Evolutionary conservation across 2,329 filamentous ascomycete species (phyloP).

Genomic region (Trichophyton benhamiae): DNA sequence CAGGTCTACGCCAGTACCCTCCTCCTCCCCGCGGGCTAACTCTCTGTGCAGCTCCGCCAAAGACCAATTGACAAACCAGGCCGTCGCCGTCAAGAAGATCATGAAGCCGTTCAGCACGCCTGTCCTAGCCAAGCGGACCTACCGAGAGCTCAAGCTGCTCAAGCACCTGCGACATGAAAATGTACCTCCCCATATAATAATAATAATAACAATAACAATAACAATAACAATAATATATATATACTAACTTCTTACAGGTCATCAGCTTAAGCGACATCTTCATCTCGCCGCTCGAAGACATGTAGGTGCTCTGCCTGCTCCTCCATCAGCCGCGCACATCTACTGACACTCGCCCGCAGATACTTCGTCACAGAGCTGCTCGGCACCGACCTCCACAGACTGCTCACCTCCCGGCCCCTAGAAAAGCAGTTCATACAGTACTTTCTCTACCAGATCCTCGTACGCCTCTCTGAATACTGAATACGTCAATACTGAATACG

Average conservation of each 20-base stretch:
- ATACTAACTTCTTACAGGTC: conserved; percentile 45
- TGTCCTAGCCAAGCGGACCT: conserved; percentile 92
- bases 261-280: conserved; percentile 99
- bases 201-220: no score
- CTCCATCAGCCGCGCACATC: no score
- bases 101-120: conserved; percentile 99
- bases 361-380: conserved; percentile 98
- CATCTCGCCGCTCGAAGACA: conserved; percentile 96
- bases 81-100: conserved; percentile 99
- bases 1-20: no score
- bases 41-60: conserved; percentile 87
- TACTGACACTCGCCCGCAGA: conserved; percentile 39
- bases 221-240: no score
- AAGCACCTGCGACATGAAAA: conserved; percentile 97
- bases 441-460: conserved; percentile 97
- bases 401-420: conserved; percentile 85
- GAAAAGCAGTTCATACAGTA: conserved; percentile 99
- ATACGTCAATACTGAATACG: no score
- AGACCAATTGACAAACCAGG: conserved; percentile 92
- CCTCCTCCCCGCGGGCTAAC: no score
- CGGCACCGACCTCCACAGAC: conserved; percentile 87
- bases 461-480: conserved; percentile 40
- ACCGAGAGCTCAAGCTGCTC: conserved; percentile 90
- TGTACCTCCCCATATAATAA: conserved; percentile 35
- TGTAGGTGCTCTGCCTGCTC: conserved; percentile 47